A percentile compares a stretch with the other conserved stretches of the same genome.
These are phyloP conservation scores for Nidularia pulvinata DNA, from an alignment of 768 basidiomycete species.

Conservation along the genomic window DNA sequence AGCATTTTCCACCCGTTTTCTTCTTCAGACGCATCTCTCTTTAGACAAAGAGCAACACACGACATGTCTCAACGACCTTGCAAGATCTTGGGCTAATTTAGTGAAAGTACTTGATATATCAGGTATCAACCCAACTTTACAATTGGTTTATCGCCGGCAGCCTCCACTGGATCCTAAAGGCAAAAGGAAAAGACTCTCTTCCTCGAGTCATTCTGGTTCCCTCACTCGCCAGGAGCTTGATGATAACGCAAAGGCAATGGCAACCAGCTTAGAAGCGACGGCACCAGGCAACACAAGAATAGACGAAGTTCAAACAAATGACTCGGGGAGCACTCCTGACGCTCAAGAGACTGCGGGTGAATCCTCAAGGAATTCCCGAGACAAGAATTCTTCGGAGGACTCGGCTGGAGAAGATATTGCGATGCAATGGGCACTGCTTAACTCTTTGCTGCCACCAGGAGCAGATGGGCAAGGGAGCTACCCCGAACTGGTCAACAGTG, in stretches of 20 bases:
- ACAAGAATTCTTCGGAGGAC: too few relatives aligned
- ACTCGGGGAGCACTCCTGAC: too few relatives aligned
- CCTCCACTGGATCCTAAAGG: conserved; percentile 9
- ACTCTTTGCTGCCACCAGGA: neutral
- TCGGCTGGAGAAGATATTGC: too few relatives aligned
- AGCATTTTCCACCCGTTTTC: conserved; percentile 50
- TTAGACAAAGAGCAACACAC: conserved; percentile 13
- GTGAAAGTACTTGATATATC: conserved; percentile 22
- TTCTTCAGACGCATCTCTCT: conserved; percentile 35
- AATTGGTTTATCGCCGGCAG: conserved; percentile 52
- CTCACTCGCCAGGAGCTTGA: neutral
- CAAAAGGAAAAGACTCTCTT: too few relatives aligned
- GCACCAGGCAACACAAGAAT: neutral
- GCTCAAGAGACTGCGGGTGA: too few relatives aligned
- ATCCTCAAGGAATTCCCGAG: too few relatives aligned
- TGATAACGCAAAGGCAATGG: neutral
- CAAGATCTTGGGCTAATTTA: conserved; percentile 22
- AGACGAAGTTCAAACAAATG: too few relatives aligned
- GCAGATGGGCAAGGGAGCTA: too few relatives aligned
- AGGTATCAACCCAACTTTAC: conserved; percentile 36
- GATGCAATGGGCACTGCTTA: conserved; percentile 9
- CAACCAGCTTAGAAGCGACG: neutral
- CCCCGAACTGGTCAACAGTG: too few relatives aligned
- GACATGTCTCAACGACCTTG: conserved; percentile 37
- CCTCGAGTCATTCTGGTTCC: too few relatives aligned